Evolutionary conservation across 2,329 filamentous ascomycete genomes (phyloP).

Genomic region (Paracorniculantispora psalliotae): DNA sequence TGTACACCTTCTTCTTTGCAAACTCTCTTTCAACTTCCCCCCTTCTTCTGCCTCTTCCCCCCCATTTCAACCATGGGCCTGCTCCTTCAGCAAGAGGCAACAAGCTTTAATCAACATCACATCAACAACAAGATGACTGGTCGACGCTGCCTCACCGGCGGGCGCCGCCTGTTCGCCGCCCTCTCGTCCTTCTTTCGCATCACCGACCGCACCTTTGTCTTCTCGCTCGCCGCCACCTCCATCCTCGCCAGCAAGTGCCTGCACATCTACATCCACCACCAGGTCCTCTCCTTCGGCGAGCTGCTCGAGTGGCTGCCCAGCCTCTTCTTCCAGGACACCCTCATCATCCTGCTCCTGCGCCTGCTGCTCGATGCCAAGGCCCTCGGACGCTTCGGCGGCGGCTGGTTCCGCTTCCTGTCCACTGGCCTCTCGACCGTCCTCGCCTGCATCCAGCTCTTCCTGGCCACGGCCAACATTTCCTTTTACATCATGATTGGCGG

Average conservation of each 20-base stretch:
- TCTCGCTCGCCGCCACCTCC: constrained; percentile 9
- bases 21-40: background rate
- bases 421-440: background rate
- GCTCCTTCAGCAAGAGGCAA: background rate
- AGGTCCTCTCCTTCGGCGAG: constrained; percentile 8
- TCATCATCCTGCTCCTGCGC: constrained; percentile 13
- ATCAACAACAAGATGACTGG: background rate
- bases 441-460: constrained; percentile 10
- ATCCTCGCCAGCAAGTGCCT: constrained; percentile 13
- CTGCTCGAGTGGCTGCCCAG: constrained; percentile 10
- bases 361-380: constrained; percentile 7
- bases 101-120: background rate
- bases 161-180: background rate
- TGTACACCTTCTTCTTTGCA: too few relatives aligned
- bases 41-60: background rate
- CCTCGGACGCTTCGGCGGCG: constrained; percentile 6
- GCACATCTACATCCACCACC: constrained; percentile 14
- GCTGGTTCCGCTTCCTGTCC: constrained; percentile 10
- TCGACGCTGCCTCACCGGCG: background rate
- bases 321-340: constrained; percentile 13
- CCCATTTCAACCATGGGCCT: constrained; percentile 11
- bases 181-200: constrained; percentile 10
- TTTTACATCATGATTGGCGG: constrained; percentile 26
- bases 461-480: constrained; percentile 23
- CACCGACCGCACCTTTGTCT: constrained; percentile 12